Conservation (phyloP, 768 basidiomycete genomes). For the Clathrus columnatus region DNA sequence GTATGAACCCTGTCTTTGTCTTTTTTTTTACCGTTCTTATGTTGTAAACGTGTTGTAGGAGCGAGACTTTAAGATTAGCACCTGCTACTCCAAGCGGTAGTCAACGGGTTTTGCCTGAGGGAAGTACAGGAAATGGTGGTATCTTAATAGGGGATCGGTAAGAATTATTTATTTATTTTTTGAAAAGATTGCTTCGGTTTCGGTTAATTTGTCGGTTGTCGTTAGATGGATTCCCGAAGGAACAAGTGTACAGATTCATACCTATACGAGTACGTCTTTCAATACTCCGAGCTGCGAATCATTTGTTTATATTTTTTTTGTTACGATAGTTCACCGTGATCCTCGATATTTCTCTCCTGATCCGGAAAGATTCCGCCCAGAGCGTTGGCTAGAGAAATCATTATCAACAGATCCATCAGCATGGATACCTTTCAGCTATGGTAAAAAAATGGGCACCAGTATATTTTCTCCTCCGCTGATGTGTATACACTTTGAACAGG, state of each 20-base stretch:
- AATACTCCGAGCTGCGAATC: neutral
- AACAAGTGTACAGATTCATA: constrained; percentile 3
- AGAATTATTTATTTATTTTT: constrained; percentile 12
- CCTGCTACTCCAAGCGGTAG: constrained; percentile 42
- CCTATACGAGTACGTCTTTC: neutral
- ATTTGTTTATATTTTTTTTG: neutral
- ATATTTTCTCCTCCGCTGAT: neutral
- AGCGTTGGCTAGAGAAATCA: constrained; percentile 26
- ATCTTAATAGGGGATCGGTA: constrained; percentile 33
- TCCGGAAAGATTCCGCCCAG: constrained; percentile 36
- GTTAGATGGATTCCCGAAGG: neutral
- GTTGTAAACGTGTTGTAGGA: constrained; percentile 24
- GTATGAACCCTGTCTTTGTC: constrained; percentile 14
- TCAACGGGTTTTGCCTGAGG: constrained; percentile 31
- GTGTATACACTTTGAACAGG: constrained; percentile 37
- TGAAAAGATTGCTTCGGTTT: too few relatives aligned
- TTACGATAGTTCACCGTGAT: constrained; percentile 35
- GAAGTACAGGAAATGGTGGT: constrained; percentile 23
- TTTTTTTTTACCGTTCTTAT: neutral
- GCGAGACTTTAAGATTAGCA: constrained; percentile 42
- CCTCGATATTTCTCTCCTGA: constrained; percentile 37
- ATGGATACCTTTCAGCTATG: constrained; percentile 10
- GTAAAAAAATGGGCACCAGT: neutral
- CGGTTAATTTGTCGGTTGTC: neutral
- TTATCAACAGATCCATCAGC: neutral